phyloP scores from a whole-genome alignment of 78 protist genomes.

The Monosiga brevicollis region DNA sequence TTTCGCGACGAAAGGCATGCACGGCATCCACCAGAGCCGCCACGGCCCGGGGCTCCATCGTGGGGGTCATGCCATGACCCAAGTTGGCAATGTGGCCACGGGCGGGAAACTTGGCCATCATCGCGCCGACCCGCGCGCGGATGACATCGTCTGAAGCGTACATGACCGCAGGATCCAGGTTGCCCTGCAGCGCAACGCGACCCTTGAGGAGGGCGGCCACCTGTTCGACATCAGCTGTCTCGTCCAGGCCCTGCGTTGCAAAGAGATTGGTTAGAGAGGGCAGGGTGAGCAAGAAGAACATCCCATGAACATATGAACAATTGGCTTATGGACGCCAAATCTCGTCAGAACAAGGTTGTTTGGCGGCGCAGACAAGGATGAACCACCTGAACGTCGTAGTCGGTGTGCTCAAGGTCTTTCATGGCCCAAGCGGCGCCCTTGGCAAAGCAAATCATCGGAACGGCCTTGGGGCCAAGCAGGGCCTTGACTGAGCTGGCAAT shows the following conservation, averaged over 20 bases:
- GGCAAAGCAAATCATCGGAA: constrained; percentile 70
- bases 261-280: constrained; percentile 30
- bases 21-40: constrained; percentile 48
- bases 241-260: constrained; percentile 64
- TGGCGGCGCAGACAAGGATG: no score
- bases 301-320: no score
- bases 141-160: constrained; percentile 39
- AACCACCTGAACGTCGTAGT: background rate
- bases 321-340: no score
- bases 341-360: no score
- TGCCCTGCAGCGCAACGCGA: constrained; percentile 57
- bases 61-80: constrained; percentile 79
- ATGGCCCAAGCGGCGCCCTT: constrained; percentile 30
- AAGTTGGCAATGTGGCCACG: constrained; percentile 51
- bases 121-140: constrained; percentile 10
- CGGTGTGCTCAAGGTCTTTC: background rate
- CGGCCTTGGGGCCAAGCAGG: constrained; percentile 13
- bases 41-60: constrained; percentile 32
- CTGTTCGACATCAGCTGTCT: constrained; percentile 41
- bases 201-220: constrained; percentile 24
- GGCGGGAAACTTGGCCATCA: constrained; percentile 47
- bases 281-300: constrained; percentile 9
- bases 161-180: constrained; percentile 70
- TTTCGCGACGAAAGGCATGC: background rate
- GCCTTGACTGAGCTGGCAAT: constrained; percentile 37